These are phyloP conservation scores for Eucalyptus paniculata DNA, from an alignment of 345 rosid species.

Conservation along the genomic window DNA sequence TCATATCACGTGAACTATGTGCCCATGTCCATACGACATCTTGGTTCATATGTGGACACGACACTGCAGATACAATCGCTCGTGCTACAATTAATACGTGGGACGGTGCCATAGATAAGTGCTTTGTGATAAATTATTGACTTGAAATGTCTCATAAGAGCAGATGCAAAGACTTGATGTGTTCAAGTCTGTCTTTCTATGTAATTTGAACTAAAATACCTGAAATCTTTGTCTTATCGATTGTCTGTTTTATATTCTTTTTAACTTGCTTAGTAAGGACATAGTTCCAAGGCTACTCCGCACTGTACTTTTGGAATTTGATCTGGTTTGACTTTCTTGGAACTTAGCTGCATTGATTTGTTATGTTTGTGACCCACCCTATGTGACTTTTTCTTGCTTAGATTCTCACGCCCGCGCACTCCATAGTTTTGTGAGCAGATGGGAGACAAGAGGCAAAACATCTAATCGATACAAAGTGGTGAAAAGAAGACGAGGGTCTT, in stretches of 20 bases:
- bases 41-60: background rate
- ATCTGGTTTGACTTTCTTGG: background rate
- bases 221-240: background rate
- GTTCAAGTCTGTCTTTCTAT: background rate
- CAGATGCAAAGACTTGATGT: background rate
- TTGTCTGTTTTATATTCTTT: background rate
- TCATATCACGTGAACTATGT: background rate
- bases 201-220: background rate
- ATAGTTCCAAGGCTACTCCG: background rate
- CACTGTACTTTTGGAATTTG: background rate
- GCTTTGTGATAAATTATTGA: background rate
- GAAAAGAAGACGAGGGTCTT: background rate
- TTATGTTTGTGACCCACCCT: background rate
- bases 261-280: background rate
- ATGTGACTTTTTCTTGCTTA: background rate
- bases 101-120: background rate
- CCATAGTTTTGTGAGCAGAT: background rate
- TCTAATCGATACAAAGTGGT: background rate
- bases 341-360: background rate
- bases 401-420: background rate
- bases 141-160: background rate
- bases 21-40: background rate
- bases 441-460: background rate
- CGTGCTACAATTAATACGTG: background rate
- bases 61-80: background rate